These are phyloP conservation scores for Sporothrix brasiliensis DNA, from an alignment of 2,329 filamentous ascomycete genomes.

Conservation along the genomic window DNA sequence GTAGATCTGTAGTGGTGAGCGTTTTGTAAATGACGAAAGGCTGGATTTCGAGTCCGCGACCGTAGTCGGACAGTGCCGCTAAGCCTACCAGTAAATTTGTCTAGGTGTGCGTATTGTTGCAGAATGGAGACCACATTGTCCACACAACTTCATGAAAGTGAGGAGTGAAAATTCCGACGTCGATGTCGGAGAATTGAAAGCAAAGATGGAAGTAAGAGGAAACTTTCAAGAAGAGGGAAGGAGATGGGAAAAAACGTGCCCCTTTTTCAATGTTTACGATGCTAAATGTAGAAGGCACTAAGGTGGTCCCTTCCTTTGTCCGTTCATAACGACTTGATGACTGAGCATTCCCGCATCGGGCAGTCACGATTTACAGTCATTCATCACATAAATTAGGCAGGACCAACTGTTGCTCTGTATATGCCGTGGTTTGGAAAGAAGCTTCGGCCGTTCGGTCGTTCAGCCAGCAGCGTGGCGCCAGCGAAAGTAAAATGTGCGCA, in stretches of 20 bases:
- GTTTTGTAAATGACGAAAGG: too few species aligned
- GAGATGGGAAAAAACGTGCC: background rate
- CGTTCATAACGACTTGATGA: background rate
- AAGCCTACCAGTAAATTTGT: conserved; percentile 9
- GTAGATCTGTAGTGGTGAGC: background rate
- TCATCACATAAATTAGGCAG: background rate
- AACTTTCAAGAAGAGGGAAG: background rate
- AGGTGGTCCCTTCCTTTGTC: background rate
- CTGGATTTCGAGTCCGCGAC: background rate
- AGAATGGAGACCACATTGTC: background rate
- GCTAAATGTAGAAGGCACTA: conserved; percentile 7
- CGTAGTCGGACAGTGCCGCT: conserved; percentile 15
- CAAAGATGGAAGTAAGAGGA: background rate
- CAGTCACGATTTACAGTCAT: background rate
- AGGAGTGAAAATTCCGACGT: background rate
- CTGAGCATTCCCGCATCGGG: conserved; percentile 13
- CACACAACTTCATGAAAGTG: conserved; percentile 1
- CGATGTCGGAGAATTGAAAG: background rate
- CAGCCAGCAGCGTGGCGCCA: background rate
- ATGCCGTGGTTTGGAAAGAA: too few species aligned
- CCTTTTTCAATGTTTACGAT: conserved; percentile 9
- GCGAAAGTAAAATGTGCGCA: background rate
- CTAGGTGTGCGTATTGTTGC: background rate
- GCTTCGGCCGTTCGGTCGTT: too few species aligned
- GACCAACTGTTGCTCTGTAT: background rate